Evolutionary conservation across 805 yeast species (phyloP).

Genomic region (Pichia insulana): DNA sequence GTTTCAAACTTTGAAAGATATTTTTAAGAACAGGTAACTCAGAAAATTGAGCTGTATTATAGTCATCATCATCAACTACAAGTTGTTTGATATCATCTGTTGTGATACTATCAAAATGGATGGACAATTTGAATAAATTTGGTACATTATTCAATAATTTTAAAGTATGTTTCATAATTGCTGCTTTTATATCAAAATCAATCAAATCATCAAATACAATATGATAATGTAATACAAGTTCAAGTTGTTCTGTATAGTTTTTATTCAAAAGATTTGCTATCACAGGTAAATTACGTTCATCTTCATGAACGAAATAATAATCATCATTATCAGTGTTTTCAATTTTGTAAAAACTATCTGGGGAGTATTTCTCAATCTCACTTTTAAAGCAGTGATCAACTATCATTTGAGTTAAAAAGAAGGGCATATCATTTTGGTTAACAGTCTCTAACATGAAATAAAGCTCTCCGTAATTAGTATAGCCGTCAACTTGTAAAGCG

Average conservation of each 20-base stretch:
- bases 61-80: constrained; percentile 6
- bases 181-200: constrained; percentile 16
- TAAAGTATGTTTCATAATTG: constrained; percentile 10
- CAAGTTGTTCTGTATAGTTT: not conserved
- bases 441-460: constrained; percentile 30
- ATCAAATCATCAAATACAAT: constrained; percentile 4
- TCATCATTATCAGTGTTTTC: not conserved
- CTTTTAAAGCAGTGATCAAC: constrained; percentile 24
- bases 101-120: not conserved
- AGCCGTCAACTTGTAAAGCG: constrained; percentile 24
- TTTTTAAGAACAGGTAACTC: constrained; percentile 18
- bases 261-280: not conserved
- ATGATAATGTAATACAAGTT: constrained; percentile 4
- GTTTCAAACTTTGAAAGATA: constrained; percentile 11
- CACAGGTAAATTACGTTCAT: constrained; percentile 3
- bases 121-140: constrained; percentile 1
- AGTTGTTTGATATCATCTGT: not conserved
- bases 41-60: constrained; percentile 18
- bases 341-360: constrained; percentile 17
- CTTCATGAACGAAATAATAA: constrained; percentile 10
- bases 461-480: constrained; percentile 21
- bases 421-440: constrained; percentile 44
- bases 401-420: constrained; percentile 34
- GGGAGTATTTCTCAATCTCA: constrained; percentile 20
- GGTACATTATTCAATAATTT: constrained; percentile 4